Percentiles rank a stretch among this genome's conserved stretches.
phyloP scores from a whole-genome alignment of 78 protist species.

The Dictyostelium brefeldianum region DNA sequence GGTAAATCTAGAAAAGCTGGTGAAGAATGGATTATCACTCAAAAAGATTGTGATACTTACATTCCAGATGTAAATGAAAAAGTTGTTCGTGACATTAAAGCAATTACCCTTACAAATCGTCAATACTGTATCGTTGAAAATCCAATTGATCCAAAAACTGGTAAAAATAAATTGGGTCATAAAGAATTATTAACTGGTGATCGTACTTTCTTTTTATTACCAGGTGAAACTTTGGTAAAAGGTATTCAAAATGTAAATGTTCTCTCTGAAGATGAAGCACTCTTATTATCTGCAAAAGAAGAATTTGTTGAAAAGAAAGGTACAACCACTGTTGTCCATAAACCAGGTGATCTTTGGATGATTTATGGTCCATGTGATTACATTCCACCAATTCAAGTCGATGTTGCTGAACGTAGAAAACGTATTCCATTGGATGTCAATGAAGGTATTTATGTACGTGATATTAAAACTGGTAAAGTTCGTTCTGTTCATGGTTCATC shows the following conservation, averaged over 20 bases:
- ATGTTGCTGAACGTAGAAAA: constrained; percentile 82
- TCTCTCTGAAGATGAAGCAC: constrained; percentile 86
- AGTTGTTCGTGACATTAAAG: constrained; percentile 68
- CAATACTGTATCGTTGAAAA: constrained; percentile 91
- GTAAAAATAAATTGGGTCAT: constrained; percentile 83
- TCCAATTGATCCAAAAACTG: constrained; percentile 83
- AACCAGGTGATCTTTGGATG: constrained; percentile 92
- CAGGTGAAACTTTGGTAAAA: constrained; percentile 91
- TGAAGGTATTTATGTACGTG: constrained; percentile 94
- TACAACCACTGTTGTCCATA: constrained; percentile 34
- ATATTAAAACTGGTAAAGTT: constrained; percentile 90
- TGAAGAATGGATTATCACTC: constrained; percentile 93
- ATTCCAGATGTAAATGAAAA: constrained; percentile 91
- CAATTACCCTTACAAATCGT: constrained; percentile 87
- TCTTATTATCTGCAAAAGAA: constrained; percentile 82
- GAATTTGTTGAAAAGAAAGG: constrained; percentile 45
- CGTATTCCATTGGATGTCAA: constrained; percentile 88
- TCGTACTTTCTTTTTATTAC: constrained; percentile 89
- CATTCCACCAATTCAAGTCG: constrained; percentile 90
- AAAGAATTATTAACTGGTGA: constrained; percentile 85
- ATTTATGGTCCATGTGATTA: constrained; percentile 88
- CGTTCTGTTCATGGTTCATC: constrained; percentile 86
- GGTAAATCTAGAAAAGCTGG: constrained; percentile 88
- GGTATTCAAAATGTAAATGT: constrained; percentile 86
- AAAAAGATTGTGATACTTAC: constrained; percentile 83